A percentile compares a stretch with the other conserved stretches of the same genome.
Conservation (phyloP, 371 early-diverging fungal species). For the Syncephalis plumigaleata region DNA sequence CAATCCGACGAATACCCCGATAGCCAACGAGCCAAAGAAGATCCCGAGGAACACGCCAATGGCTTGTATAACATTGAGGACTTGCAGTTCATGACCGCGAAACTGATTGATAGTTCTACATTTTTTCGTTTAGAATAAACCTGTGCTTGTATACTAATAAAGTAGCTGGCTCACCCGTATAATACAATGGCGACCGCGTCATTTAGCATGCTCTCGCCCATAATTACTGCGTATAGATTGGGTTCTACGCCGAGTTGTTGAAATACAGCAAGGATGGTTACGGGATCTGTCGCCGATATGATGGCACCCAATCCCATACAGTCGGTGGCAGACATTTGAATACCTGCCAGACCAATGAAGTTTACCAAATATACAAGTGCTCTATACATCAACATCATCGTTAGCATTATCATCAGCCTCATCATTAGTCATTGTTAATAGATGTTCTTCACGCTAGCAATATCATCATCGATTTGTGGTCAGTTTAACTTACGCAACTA, state of each 20-base stretch:
- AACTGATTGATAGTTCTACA: conserved; percentile 58
- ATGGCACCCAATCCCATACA: conserved; percentile 85
- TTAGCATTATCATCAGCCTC: no score
- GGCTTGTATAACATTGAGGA: conserved; percentile 49
- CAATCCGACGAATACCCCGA: conserved; percentile 64
- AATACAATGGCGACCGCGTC: conserved; percentile 94
- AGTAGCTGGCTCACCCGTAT: conserved; percentile 36
- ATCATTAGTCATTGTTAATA: no score
- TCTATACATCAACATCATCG: no score
- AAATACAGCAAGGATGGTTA: conserved; percentile 85
- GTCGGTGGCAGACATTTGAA: conserved; percentile 53
- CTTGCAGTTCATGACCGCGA: conserved; percentile 52
- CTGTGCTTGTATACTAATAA: neutral
- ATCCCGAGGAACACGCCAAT: conserved; percentile 57
- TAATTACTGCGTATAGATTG: conserved; percentile 80
- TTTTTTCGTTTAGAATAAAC: neutral
- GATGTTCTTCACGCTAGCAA: no score
- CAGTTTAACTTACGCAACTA: neutral
- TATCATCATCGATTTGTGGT: no score
- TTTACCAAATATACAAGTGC: conserved; percentile 48
- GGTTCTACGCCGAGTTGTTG: conserved; percentile 83
- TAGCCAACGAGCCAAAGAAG: conserved; percentile 63
- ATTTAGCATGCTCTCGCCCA: conserved; percentile 86
- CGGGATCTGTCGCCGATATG: conserved; percentile 91
- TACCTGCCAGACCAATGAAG: conserved; percentile 44